Percentiles rank a stretch among this genome's conserved stretches.
Conservation (phyloP, 257 asterid genomes). For the Jacaranda mimosifolia region DNA sequence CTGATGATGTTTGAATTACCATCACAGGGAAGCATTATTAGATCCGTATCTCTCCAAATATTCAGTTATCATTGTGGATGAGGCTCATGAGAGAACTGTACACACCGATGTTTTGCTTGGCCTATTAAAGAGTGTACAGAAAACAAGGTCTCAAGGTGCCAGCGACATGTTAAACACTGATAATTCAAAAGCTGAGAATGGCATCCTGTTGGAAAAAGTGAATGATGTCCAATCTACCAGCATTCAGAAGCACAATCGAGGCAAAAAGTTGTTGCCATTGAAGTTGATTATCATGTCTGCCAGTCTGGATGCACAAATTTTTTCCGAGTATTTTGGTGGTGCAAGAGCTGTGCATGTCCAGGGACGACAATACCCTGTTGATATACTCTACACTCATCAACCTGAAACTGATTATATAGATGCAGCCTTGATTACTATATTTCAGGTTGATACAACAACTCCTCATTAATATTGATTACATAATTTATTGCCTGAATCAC, state of each 20-base stretch:
- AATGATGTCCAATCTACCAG: conserved; percentile 42
- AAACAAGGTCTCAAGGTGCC: conserved; percentile 65
- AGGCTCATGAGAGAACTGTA: conserved; percentile 98
- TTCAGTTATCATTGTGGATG: conserved; percentile 94
- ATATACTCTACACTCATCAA: conserved; percentile 70
- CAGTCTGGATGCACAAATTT: conserved; percentile 85
- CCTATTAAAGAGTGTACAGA: conserved; percentile 83
- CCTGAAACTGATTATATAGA: conserved; percentile 94
- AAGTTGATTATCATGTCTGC: conserved; percentile 96
- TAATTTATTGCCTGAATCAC: conserved; percentile 28
- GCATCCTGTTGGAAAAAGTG: conserved; percentile 40
- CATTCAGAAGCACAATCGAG: conserved; percentile 49
- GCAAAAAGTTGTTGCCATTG: conserved; percentile 68
- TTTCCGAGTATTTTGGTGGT: conserved; percentile 88
- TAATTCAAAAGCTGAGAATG: conserved; percentile 43
- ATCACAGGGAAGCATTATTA: conserved; percentile 86
- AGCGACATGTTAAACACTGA: conserved; percentile 40
- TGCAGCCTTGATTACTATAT: conserved; percentile 89
- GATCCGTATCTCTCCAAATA: conserved; percentile 89
- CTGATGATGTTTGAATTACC: conserved; percentile 36
- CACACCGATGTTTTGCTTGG: conserved; percentile 98
- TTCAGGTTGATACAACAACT: conserved; percentile 67
- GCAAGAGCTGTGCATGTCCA: conserved; percentile 96
- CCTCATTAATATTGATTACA: conserved; percentile 22
- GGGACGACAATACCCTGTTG: conserved; percentile 93